Conservation (phyloP, 305 asterid genomes). For the Solanum chacoense region DNA sequence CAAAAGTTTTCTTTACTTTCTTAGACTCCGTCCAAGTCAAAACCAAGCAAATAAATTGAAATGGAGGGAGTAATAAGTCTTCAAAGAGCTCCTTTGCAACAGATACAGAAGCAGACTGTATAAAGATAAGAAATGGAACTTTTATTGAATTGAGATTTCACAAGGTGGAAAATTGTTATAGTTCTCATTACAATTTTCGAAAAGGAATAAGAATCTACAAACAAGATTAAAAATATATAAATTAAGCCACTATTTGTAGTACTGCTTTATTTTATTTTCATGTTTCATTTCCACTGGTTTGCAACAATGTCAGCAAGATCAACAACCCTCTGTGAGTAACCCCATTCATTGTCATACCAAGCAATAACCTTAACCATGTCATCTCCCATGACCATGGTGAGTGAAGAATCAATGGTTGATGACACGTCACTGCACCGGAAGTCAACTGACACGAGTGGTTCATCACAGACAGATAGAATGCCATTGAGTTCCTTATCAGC, state of each 20-base stretch:
- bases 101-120: background rate
- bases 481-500: slow-evolving; percentile 68
- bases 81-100: background rate
- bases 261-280: background rate
- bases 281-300: slow-evolving; percentile 63
- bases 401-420: slow-evolving; percentile 67
- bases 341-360: slow-evolving; percentile 98
- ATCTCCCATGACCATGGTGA: slow-evolving; percentile 97
- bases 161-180: slow-evolving; percentile 11
- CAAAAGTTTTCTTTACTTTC: too few relatives aligned
- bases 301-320: slow-evolving; percentile 97
- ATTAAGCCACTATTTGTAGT: background rate
- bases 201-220: slow-evolving; percentile 11
- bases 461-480: slow-evolving; percentile 69
- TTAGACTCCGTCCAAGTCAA: background rate
- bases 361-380: slow-evolving; percentile 98
- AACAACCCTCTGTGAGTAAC: slow-evolving; percentile 95
- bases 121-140: background rate
- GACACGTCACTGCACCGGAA: slow-evolving; percentile 87
- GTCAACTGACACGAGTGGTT: slow-evolving; percentile 84
- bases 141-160: background rate
- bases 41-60: background rate
- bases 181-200: slow-evolving; percentile 14
- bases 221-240: background rate
- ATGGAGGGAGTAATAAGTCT: background rate